A percentile compares a stretch with the other conserved stretches of the same genome.
These are phyloP conservation scores for Tuber calosporum DNA, from an alignment of 495 filamentous ascomycete genomes.

Conservation along the genomic window DNA sequence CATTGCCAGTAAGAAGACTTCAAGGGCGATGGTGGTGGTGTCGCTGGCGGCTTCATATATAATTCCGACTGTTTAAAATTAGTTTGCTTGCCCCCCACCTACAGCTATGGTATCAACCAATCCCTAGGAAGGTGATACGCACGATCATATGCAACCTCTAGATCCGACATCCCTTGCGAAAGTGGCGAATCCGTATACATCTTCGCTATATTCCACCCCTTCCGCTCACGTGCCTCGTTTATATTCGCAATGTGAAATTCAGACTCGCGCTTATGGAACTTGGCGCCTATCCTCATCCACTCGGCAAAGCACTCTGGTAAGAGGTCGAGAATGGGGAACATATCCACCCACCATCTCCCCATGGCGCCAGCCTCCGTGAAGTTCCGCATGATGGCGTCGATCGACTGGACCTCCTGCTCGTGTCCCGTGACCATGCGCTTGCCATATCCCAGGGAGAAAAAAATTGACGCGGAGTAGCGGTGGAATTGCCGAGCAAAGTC, in stretches of 20 bases:
- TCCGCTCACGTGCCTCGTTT: not conserved
- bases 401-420: slow-evolving; percentile 31
- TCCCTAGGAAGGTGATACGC: not conserved
- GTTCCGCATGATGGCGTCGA: not conserved
- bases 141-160: not conserved
- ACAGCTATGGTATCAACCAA: not conserved
- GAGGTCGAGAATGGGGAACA: not conserved
- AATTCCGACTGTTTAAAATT: not conserved
- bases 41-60: not conserved
- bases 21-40: not conserved
- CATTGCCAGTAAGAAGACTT: not conserved
- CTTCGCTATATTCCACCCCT: slow-evolving; percentile 3
- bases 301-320: not conserved
- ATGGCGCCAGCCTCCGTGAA: not conserved
- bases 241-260: not conserved
- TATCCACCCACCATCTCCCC: not conserved
- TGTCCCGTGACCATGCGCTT: slow-evolving; percentile 40
- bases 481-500: slow-evolving; percentile 43
- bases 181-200: not conserved
- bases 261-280: not conserved
- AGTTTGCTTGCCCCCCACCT: not conserved
- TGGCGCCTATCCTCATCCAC: not conserved
- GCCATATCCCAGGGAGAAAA: slow-evolving; percentile 43
- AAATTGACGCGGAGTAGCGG: slow-evolving; percentile 42
- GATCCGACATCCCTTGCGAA: not conserved